These are phyloP conservation scores for Cordyceps farinosa DNA, from an alignment of 2,329 filamentous ascomycete genomes.

Conservation along the genomic window DNA sequence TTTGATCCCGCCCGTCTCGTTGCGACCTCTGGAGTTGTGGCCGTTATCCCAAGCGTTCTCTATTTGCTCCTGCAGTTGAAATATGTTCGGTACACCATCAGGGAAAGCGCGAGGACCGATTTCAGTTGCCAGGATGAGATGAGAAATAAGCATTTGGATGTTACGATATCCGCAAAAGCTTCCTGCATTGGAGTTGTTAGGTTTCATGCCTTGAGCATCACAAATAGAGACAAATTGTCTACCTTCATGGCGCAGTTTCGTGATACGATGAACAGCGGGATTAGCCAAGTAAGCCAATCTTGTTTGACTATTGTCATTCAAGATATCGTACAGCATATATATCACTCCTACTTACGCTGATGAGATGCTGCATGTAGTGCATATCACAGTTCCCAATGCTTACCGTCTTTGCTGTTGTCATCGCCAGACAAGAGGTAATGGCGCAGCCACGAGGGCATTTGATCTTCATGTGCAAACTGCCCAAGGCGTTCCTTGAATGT, in stretches of 20 bases:
- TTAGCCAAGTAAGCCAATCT: slow-evolving; percentile 77
- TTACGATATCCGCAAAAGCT: slow-evolving; percentile 95
- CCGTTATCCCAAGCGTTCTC: slow-evolving; percentile 85
- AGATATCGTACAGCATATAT: slow-evolving; percentile 58
- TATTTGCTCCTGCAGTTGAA: slow-evolving; percentile 81
- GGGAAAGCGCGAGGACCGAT: slow-evolving; percentile 59
- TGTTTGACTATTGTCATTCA: slow-evolving; percentile 59
- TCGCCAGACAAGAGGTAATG: slow-evolving; percentile 58
- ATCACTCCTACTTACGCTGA: slow-evolving; percentile 50
- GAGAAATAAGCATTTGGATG: slow-evolving; percentile 86
- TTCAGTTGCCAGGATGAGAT: slow-evolving; percentile 59
- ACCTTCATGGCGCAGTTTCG: slow-evolving; percentile 75
- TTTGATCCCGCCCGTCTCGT: slow-evolving; percentile 81
- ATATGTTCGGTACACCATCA: slow-evolving; percentile 65
- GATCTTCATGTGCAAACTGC: slow-evolving; percentile 66
- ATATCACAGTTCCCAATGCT: slow-evolving; percentile 14
- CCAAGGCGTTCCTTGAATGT: slow-evolving; percentile 53
- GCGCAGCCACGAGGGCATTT: slow-evolving; percentile 69
- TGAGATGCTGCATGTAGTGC: slow-evolving; percentile 30
- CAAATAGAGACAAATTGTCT: slow-evolving; percentile 10
- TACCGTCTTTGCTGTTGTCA: slow-evolving; percentile 52
- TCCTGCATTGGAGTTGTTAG: slow-evolving; percentile 41
- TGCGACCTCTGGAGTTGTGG: slow-evolving; percentile 68
- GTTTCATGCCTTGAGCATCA: not conserved
- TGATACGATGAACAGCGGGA: slow-evolving; percentile 70